These are phyloP conservation scores for Chaetomium tenue DNA, from an alignment of 495 filamentous ascomycete genomes.

Conservation along the genomic window DNA sequence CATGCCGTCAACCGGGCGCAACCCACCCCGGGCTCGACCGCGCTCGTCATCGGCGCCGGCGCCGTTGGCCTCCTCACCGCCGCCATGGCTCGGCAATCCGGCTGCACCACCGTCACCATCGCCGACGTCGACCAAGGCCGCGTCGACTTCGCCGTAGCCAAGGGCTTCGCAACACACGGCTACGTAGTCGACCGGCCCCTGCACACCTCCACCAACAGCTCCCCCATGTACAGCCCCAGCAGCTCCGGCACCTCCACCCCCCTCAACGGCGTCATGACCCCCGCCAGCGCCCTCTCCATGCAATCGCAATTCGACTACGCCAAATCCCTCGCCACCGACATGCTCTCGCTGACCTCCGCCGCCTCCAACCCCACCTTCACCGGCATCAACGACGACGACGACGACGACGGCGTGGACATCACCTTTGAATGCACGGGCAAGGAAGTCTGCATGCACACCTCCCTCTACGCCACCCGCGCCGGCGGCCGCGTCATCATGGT, in stretches of 20 bases:
- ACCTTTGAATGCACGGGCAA: conserved; percentile 93
- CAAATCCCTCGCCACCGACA: conserved; percentile 54
- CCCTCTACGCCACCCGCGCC: conserved; percentile 75
- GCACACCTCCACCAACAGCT: conserved; percentile 40
- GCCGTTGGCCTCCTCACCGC: conserved; percentile 81
- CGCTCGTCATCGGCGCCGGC: conserved; percentile 82
- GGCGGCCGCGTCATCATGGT: conserved; percentile 85
- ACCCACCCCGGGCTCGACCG: conserved; percentile 54
- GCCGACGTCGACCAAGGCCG: conserved; percentile 80
- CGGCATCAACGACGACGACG: conserved; percentile 43
- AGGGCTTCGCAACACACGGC: conserved; percentile 70
- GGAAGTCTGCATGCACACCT: conserved; percentile 79
- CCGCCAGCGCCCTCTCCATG: conserved; percentile 40
- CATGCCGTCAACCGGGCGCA: conserved; percentile 69
- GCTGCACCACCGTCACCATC: conserved; percentile 67
- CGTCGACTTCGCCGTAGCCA: conserved; percentile 67
- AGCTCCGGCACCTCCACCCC: conserved; percentile 46
- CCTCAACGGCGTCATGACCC: conserved; percentile 47
- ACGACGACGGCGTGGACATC: conserved; percentile 67
- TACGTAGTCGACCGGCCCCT: conserved; percentile 55
- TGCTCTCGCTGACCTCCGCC: conserved; percentile 49
- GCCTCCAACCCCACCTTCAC: conserved; percentile 21
- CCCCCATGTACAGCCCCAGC: conserved; percentile 39
- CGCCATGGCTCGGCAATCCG: conserved; percentile 64
- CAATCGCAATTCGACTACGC: conserved; percentile 55